Evolutionary conservation across 352 stramenopile species (phyloP).

Genomic region (Globisporangium rhizosaccharum): DNA sequence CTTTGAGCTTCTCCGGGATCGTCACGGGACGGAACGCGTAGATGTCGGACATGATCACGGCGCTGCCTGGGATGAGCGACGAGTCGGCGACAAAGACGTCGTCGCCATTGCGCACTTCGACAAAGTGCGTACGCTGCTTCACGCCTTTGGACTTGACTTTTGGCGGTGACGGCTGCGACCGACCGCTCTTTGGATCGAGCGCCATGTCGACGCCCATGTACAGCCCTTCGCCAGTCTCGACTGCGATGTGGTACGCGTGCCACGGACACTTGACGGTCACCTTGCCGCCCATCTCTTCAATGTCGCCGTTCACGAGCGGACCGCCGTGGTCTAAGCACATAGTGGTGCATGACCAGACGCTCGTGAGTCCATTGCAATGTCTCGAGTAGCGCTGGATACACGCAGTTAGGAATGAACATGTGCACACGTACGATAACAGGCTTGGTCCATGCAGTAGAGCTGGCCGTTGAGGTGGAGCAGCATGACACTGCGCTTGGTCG

Average conservation of each 20-base stretch:
- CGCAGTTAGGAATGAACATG: neutral
- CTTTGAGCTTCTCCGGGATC: constrained; percentile 37
- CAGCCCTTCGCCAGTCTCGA: constrained; percentile 75
- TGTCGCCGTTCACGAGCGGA: constrained; percentile 72
- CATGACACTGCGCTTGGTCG: constrained; percentile 67
- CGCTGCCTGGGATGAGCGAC: constrained; percentile 37
- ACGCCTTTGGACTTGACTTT: constrained; percentile 78
- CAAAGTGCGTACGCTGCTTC: constrained; percentile 81
- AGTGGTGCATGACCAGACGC: no score
- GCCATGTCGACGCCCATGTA: constrained; percentile 83
- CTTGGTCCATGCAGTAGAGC: constrained; percentile 84
- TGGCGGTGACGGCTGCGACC: constrained; percentile 42
- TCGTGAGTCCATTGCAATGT: no score
- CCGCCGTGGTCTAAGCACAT: constrained; percentile 60
- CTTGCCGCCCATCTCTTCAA: constrained; percentile 79
- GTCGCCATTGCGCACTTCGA: constrained; percentile 59
- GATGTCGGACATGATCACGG: constrained; percentile 55
- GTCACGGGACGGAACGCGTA: constrained; percentile 61
- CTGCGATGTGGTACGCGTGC: constrained; percentile 81
- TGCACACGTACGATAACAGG: constrained; percentile 66
- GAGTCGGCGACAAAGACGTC: constrained; percentile 79
- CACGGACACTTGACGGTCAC: constrained; percentile 79
- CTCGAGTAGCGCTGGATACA: no score
- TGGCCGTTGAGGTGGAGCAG: constrained; percentile 50
- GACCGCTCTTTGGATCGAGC: constrained; percentile 32